Percentiles rank a stretch among this genome's conserved stretches.
Conservation (phyloP, 2,329 filamentous ascomycete species). For the Rutstroemia sydowiana region DNA sequence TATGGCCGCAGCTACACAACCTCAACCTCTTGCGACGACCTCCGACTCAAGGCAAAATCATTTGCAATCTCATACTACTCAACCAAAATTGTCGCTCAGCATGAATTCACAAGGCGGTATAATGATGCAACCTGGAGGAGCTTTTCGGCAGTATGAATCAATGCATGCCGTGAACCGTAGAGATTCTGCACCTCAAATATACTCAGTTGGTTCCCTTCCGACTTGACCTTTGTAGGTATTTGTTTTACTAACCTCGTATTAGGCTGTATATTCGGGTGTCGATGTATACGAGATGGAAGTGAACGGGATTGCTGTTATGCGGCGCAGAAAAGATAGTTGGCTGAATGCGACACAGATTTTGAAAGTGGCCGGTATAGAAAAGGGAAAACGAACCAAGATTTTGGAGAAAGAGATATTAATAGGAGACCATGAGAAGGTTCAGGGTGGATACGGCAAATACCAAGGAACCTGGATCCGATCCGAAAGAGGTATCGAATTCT, state of each 20-base stretch:
- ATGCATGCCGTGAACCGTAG: conserved; percentile 20
- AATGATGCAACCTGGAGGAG: conserved; percentile 28
- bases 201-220: conserved; percentile 45
- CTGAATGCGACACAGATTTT: conserved; percentile 97
- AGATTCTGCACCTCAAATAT: conserved; percentile 45
- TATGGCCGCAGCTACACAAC: conserved; percentile 26
- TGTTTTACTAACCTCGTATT: conserved; percentile 12
- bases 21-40: conserved; percentile 24
- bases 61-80: conserved; percentile 18
- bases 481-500: conserved; percentile 85
- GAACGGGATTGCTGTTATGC: conserved; percentile 89
- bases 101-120: conserved; percentile 29
- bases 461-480: conserved; percentile 99
- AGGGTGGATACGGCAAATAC: conserved; percentile 97
- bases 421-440: conserved; percentile 96
- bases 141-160: conserved; percentile 26
- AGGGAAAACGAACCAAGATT: conserved; percentile 95
- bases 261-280: conserved; percentile 90
- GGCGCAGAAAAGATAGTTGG: conserved; percentile 89
- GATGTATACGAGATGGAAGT: conserved; percentile 99
- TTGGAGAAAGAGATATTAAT: conserved; percentile 96
- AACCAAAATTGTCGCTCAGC: conserved; percentile 28
- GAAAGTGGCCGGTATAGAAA: conserved; percentile 94
- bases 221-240: not conserved
- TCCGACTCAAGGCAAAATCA: conserved; percentile 27